phyloP scores from a whole-genome alignment of 164 flowering plant species.

The Magnolia officinalis region DNA sequence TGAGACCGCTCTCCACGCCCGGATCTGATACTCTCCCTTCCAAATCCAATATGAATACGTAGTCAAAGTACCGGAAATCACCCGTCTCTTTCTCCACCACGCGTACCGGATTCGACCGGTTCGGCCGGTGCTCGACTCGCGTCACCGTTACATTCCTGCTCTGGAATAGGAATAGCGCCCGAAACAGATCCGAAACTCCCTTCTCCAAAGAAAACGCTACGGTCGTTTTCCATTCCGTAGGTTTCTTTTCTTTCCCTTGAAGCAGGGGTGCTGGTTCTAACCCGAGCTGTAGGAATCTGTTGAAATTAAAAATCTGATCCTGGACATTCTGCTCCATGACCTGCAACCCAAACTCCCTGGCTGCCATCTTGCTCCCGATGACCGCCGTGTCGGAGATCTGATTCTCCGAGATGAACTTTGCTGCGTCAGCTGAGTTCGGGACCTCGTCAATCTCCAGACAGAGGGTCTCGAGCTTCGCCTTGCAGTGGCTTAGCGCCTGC shows the following conservation, averaged over 20 bases:
- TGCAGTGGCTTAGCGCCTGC: conserved; percentile 29
- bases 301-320: neutral
- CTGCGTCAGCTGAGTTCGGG: conserved; percentile 23
- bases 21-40: conserved; percentile 15
- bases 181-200: conserved; percentile 25
- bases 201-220: conserved; percentile 26
- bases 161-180: conserved; percentile 21
- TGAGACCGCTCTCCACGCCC: conserved; percentile 5
- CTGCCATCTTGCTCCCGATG: conserved; percentile 30
- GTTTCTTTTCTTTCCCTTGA: neutral
- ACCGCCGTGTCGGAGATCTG: conserved; percentile 23
- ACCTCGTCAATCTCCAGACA: conserved; percentile 24
- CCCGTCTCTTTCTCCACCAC: conserved; percentile 5
- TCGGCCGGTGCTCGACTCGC: conserved; percentile 30
- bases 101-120: conserved; percentile 19
- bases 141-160: conserved; percentile 16
- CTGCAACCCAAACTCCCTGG: conserved; percentile 23
- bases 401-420: conserved; percentile 18
- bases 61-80: conserved; percentile 16
- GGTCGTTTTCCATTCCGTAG: conserved; percentile 17
- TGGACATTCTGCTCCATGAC: conserved; percentile 29
- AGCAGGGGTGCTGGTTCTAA: neutral
- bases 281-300: conserved; percentile 21
- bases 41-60: conserved; percentile 25
- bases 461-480: conserved; percentile 8